phyloP scores from a whole-genome alignment of 306 rosid genomes.

The Trifolium pratense region DNA sequence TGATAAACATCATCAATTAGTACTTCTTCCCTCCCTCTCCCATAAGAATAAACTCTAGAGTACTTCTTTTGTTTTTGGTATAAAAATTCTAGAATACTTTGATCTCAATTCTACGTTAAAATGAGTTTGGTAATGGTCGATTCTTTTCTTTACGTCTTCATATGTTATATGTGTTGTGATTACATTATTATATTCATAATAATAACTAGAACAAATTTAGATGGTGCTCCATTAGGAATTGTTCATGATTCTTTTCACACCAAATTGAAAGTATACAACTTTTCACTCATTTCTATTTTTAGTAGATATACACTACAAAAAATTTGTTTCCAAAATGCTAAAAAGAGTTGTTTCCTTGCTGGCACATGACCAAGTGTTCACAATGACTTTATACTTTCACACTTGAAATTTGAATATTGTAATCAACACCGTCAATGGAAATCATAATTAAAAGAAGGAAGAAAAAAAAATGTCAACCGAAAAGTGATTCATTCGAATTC shows the following conservation, averaged over 20 bases:
- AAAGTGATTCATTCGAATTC: slow-evolving; percentile 32
- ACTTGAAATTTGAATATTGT: slow-evolving; percentile 17
- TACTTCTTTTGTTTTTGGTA: not conserved
- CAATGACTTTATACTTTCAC: slow-evolving; percentile 31
- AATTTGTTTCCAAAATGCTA: slow-evolving; percentile 10
- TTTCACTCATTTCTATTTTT: not conserved
- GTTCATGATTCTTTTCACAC: not conserved
- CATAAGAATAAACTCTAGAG: too few species aligned
- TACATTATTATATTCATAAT: too few species aligned
- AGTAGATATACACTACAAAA: not conserved
- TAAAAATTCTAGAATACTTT: slow-evolving; percentile 43
- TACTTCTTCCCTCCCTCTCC: slow-evolving; percentile 2
- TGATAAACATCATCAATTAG: too few species aligned
- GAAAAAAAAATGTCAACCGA: slow-evolving; percentile 7
- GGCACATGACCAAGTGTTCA: slow-evolving; percentile 37
- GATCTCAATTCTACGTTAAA: slow-evolving; percentile 39
- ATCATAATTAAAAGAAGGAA: not conserved
- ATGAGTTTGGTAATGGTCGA: slow-evolving; percentile 38
- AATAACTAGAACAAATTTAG: not conserved
- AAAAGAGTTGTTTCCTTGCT: slow-evolving; percentile 35
- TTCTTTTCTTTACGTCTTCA: slow-evolving; percentile 42
- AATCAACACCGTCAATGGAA: slow-evolving; percentile 28
- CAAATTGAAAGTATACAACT: not conserved
- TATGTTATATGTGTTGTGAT: not conserved
- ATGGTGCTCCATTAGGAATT: not conserved